Conservation (phyloP, 2,329 filamentous ascomycete genomes). For the Trichoderma lentiforme region DNA sequence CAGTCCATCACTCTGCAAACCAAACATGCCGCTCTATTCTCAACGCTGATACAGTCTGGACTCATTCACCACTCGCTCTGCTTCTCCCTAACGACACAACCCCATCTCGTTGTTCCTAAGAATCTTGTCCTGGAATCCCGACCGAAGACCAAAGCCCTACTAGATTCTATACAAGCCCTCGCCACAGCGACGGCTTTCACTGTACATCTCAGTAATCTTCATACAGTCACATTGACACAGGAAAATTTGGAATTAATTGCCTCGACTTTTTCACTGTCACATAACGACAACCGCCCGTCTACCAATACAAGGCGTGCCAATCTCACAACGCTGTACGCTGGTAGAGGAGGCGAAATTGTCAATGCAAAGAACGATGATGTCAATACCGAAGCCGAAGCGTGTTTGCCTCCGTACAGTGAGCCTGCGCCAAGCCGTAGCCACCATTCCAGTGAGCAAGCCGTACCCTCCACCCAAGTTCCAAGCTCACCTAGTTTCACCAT, state of each 20-base stretch:
- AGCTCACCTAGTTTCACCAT: neutral
- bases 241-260: neutral
- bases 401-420: neutral
- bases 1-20: neutral
- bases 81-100: neutral
- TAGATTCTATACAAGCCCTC: neutral
- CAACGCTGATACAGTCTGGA: neutral
- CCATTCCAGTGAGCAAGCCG: neutral
- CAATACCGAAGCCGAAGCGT: neutral
- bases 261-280: neutral
- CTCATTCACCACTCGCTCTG: neutral
- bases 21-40: neutral
- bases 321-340: neutral
- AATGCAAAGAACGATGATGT: no score
- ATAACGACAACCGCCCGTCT: neutral
- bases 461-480: neutral
- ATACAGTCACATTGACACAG: neutral
- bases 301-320: neutral
- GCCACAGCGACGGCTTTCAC: neutral
- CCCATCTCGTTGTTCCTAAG: neutral
- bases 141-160: neutral
- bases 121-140: neutral
- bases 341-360: neutral
- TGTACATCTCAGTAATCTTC: neutral
- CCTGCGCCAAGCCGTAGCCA: neutral